These are phyloP conservation scores for Calvatia gigantea DNA, from an alignment of 768 basidiomycete genomes.

Conservation along the genomic window DNA sequence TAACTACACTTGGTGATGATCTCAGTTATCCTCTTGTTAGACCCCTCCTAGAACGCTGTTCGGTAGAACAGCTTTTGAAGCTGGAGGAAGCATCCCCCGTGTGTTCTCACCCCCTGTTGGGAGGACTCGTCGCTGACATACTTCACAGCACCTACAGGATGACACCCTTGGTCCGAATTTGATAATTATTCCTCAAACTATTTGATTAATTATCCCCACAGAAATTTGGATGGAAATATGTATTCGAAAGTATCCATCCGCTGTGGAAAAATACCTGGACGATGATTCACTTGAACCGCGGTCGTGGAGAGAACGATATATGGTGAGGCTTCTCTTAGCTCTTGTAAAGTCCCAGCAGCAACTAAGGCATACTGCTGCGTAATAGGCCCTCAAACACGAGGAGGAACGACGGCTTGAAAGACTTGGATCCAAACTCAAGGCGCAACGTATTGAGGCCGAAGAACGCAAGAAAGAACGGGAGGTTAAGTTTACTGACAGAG, in stretches of 20 bases:
- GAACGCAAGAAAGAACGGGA: conserved; percentile 75
- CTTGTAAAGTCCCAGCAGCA: too few relatives aligned
- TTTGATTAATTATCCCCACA: conserved; percentile 22
- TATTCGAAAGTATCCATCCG: conserved; percentile 54
- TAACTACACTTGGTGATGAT: conserved; percentile 59
- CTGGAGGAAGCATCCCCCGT: conserved; percentile 74
- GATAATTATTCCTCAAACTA: conserved; percentile 3
- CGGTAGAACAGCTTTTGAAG: conserved; percentile 62
- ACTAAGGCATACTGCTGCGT: conserved; percentile 2
- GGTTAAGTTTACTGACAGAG: conserved; percentile 68
- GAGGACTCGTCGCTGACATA: background rate
- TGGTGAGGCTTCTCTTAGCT: conserved; percentile 40
- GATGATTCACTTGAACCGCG: conserved; percentile 41
- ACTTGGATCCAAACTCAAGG: conserved; percentile 57
- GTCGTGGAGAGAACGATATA: conserved; percentile 69
- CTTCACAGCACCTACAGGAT: conserved; percentile 44
- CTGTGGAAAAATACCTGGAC: conserved; percentile 43
- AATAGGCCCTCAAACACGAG: conserved; percentile 49
- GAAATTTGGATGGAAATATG: conserved; percentile 70
- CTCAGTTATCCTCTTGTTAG: conserved; percentile 62
- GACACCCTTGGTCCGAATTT: conserved; percentile 50
- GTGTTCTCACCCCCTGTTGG: conserved; percentile 22
- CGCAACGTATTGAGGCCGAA: conserved; percentile 63
- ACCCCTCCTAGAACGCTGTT: conserved; percentile 74
- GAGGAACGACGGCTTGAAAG: conserved; percentile 67